phyloP scores from a whole-genome alignment of 2,329 filamentous ascomycete genomes.

The Thielaviopsis populi region DNA sequence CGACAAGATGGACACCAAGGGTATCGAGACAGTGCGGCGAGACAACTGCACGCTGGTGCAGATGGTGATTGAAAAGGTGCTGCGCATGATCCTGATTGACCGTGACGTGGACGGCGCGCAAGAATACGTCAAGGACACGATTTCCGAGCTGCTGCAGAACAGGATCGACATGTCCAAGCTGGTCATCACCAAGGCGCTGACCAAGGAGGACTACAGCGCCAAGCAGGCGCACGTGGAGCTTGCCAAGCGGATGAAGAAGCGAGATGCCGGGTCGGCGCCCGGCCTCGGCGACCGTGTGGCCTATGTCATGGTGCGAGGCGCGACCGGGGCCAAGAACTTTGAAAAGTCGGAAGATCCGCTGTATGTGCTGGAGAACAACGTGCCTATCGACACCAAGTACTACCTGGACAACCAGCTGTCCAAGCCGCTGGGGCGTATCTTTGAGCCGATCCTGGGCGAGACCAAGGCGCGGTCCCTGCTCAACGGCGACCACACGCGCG shows the following conservation, averaged over 20 bases:
- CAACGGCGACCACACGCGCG: slow-evolving; percentile 86
- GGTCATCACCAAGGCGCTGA: slow-evolving; percentile 93
- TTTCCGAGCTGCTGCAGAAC: slow-evolving; percentile 89
- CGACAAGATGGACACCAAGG: slow-evolving; percentile 99
- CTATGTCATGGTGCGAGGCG: slow-evolving; percentile 93
- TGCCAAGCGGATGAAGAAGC: slow-evolving; percentile 91
- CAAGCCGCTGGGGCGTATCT: slow-evolving; percentile 86
- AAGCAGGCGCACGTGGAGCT: slow-evolving; percentile 96
- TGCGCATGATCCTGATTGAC: slow-evolving; percentile 92
- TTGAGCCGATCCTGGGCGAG: slow-evolving; percentile 92
- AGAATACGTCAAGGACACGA: slow-evolving; percentile 95
- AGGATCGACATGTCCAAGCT: slow-evolving; percentile 98
- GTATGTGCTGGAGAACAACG: slow-evolving; percentile 91
- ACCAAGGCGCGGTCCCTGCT: slow-evolving; percentile 76
- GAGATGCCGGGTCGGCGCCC: slow-evolving; percentile 85
- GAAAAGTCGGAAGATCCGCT: slow-evolving; percentile 96
- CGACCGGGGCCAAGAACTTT: slow-evolving; percentile 82
- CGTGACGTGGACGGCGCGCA: slow-evolving; percentile 80
- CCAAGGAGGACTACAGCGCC: slow-evolving; percentile 66
- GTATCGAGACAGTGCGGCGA: slow-evolving; percentile 93
- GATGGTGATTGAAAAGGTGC: slow-evolving; percentile 90
- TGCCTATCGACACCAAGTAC: slow-evolving; percentile 96
- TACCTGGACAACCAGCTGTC: slow-evolving; percentile 97
- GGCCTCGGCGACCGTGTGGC: slow-evolving; percentile 89
- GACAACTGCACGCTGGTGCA: slow-evolving; percentile 94